Evolutionary conservation across 2,329 filamentous ascomycete species (phyloP).

Genomic region (Ramularia collo-cygni): DNA sequence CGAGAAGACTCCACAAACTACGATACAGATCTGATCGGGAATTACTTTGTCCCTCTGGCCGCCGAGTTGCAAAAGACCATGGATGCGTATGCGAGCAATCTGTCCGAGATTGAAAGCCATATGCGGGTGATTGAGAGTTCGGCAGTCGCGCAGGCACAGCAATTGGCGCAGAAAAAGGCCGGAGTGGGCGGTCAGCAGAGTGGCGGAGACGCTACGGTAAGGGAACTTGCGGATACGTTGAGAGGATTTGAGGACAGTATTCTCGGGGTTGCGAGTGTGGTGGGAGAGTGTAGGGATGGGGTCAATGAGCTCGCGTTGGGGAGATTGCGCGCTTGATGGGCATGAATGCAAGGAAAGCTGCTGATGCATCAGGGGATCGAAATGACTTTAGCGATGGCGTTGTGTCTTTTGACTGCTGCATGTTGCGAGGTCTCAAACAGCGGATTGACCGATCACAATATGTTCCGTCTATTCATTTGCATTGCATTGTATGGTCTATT

Average conservation of each 20-base stretch:
- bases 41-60: slow-evolving; percentile 40
- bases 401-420: too few relatives aligned
- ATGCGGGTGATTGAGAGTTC: slow-evolving; percentile 43
- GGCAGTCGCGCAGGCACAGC: slow-evolving; percentile 38
- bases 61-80: slow-evolving; percentile 35
- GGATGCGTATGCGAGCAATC: slow-evolving; percentile 35
- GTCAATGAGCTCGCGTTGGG: slow-evolving; percentile 38
- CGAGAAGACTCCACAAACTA: slow-evolving; percentile 24
- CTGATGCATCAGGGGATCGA: too few relatives aligned
- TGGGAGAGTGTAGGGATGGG: slow-evolving; percentile 42
- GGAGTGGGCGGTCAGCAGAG: slow-evolving; percentile 14
- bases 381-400: too few relatives aligned
- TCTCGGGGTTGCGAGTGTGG: slow-evolving; percentile 40
- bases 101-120: slow-evolving; percentile 44
- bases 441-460: too few relatives aligned
- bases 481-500: too few relatives aligned
- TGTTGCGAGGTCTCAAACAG: too few relatives aligned
- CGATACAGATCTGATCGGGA: slow-evolving; percentile 39
- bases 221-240: slow-evolving; percentile 41
- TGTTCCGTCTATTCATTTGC: too few relatives aligned
- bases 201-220: slow-evolving; percentile 30
- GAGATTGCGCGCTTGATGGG: slow-evolving; percentile 16
- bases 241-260: slow-evolving; percentile 45
- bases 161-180: slow-evolving; percentile 29
- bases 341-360: too few relatives aligned